Conservation (phyloP, 345 rosid species). For the Rhodomyrtus tomentosa region DNA sequence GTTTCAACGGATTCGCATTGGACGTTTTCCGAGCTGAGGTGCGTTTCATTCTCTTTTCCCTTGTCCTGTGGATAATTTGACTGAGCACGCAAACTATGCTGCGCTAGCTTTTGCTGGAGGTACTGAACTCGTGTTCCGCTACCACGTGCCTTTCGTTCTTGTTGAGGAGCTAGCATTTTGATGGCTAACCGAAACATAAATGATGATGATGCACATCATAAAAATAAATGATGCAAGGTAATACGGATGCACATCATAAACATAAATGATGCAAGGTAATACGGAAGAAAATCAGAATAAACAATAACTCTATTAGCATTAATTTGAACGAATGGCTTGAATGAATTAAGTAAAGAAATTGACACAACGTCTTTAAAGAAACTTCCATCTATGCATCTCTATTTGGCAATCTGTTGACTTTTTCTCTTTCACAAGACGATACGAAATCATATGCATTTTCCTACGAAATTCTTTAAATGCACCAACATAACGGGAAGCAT, state of each 20-base stretch:
- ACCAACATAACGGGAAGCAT: background rate
- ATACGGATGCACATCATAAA: background rate
- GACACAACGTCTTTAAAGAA: background rate
- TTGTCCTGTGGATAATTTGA: background rate
- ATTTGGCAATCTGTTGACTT: background rate
- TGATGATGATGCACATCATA: background rate
- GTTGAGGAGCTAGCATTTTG: background rate
- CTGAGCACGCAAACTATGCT: background rate
- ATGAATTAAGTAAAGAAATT: background rate
- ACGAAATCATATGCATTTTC: background rate
- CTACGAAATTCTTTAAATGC: background rate
- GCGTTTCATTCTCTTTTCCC: background rate
- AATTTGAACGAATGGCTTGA: background rate
- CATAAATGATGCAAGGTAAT: background rate
- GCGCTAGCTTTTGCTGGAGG: background rate
- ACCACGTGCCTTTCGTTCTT: background rate
- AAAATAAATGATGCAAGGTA: background rate
- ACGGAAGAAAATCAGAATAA: background rate
- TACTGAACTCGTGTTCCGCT: background rate
- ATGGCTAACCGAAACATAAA: background rate
- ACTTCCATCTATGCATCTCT: background rate
- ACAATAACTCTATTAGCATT: background rate
- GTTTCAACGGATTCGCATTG: conserved; percentile 90
- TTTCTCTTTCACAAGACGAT: background rate
- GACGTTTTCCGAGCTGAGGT: conserved; percentile 98